Evolutionary conservation across 73 alveolate species (phyloP).

Genomic region (Paramecium sonneborni): DNA sequence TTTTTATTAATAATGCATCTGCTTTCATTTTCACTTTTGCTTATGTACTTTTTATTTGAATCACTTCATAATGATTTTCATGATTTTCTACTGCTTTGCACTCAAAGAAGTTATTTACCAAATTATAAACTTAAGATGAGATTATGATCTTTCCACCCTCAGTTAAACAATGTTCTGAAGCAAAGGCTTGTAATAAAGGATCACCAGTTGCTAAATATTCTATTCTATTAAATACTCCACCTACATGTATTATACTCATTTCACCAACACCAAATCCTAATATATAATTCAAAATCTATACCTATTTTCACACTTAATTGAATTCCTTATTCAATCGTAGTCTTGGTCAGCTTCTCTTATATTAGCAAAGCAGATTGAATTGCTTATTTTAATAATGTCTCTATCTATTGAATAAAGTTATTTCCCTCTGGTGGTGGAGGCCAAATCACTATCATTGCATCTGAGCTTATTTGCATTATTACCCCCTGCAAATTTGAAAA

Average conservation of each 20-base stretch:
- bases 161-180: slow-evolving; percentile 90
- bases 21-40: slow-evolving; percentile 86
- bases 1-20: slow-evolving; percentile 90
- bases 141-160: slow-evolving; percentile 94
- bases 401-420: slow-evolving; percentile 65
- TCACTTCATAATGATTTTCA: slow-evolving; percentile 8
- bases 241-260: slow-evolving; percentile 92
- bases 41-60: not conserved
- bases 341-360: slow-evolving; percentile 84
- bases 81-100: slow-evolving; percentile 66
- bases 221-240: slow-evolving; percentile 95
- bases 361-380: slow-evolving; percentile 88
- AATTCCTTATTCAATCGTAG: slow-evolving; percentile 83
- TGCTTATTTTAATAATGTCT: slow-evolving; percentile 81
- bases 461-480: slow-evolving; percentile 36
- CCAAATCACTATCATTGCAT: slow-evolving; percentile 97
- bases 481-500: slow-evolving; percentile 94
- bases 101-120: slow-evolving; percentile 78
- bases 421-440: slow-evolving; percentile 75
- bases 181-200: slow-evolving; percentile 91
- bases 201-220: slow-evolving; percentile 96
- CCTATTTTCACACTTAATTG: slow-evolving; percentile 72
- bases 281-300: not conserved
- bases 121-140: slow-evolving; percentile 82
- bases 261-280: slow-evolving; percentile 96